A percentile compares a stretch with the other conserved stretches of the same genome.
Evolutionary conservation across 345 rosid genomes (phyloP).

Genomic region (Euphorbia pulcherrima): DNA sequence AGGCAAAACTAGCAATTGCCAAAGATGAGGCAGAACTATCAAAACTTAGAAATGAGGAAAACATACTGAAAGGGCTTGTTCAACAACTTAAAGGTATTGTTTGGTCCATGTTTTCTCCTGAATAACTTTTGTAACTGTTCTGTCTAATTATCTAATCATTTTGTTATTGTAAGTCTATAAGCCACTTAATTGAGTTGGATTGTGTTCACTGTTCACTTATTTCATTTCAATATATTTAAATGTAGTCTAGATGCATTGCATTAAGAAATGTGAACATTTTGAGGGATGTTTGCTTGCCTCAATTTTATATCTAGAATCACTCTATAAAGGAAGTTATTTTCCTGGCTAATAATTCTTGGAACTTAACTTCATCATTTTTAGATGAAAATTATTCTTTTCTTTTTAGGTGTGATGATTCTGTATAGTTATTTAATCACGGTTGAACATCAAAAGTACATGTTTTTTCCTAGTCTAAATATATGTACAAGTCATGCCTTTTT

Average conservation of each 20-base stretch:
- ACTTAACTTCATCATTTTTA: too few species aligned
- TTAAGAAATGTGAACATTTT: conserved; percentile 2
- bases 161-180: neutral
- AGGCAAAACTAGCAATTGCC: conserved; percentile 53
- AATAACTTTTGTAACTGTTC: neutral
- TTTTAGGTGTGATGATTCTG: neutral
- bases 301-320: neutral
- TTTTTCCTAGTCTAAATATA: too few species aligned
- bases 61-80: conserved; percentile 61
- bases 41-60: conserved; percentile 74
- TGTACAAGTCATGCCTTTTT: too few species aligned
- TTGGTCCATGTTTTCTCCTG: conserved; percentile 2
- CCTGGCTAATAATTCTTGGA: too few species aligned
- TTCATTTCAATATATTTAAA: neutral
- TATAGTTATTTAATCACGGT: neutral
- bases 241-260: neutral
- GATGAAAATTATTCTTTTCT: neutral
- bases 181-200: neutral
- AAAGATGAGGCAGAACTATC: conserved; percentile 68
- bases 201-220: neutral
- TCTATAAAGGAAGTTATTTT: too few species aligned
- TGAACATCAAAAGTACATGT: too few species aligned
- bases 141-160: neutral
- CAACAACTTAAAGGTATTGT: conserved; percentile 71
- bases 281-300: neutral